Evolutionary conservation across 2,329 filamentous ascomycete species (phyloP).

Genomic region (Arthroderma uncinatum): DNA sequence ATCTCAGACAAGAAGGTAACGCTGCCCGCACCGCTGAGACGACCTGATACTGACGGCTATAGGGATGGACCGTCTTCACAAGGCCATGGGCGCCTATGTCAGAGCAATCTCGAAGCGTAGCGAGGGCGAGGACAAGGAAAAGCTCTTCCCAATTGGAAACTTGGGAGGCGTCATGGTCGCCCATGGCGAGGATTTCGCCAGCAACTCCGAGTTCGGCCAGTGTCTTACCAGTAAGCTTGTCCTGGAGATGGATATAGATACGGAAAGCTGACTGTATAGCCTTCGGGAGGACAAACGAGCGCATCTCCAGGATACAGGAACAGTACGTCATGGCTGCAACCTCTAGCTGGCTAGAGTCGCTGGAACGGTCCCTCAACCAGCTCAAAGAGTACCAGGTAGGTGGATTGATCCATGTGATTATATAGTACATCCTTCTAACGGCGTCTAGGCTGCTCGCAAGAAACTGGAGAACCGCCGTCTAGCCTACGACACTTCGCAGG

Average conservation of each 20-base stretch:
- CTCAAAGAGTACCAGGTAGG: conserved; percentile 95
- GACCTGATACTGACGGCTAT: conserved; percentile 7
- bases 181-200: conserved; percentile 87
- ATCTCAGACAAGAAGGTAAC: conserved; percentile 72
- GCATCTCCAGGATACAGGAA: conserved; percentile 75
- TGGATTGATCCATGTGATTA: conserved; percentile 6
- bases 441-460: conserved; percentile 62
- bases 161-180: conserved; percentile 74
- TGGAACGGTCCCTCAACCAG: conserved; percentile 79
- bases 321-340: conserved; percentile 67
- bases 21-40: background rate
- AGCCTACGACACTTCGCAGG: conserved; percentile 79
- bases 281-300: conserved; percentile 78
- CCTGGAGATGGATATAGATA: background rate
- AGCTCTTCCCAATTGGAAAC: conserved; percentile 65
- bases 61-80: conserved; percentile 87
- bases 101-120: conserved; percentile 78
- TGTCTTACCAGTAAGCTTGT: conserved; percentile 57
- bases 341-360: conserved; percentile 76
- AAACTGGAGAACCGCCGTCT: conserved; percentile 84
- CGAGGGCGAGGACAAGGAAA: conserved; percentile 80
- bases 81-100: conserved; percentile 72
- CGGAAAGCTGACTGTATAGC: conserved; percentile 35
- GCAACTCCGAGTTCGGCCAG: conserved; percentile 81
- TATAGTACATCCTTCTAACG: background rate